Percentiles rank a stretch among this genome's conserved stretches.
phyloP scores from a whole-genome alignment of 495 filamentous ascomycete genomes.

The Penicillium mononematosum region DNA sequence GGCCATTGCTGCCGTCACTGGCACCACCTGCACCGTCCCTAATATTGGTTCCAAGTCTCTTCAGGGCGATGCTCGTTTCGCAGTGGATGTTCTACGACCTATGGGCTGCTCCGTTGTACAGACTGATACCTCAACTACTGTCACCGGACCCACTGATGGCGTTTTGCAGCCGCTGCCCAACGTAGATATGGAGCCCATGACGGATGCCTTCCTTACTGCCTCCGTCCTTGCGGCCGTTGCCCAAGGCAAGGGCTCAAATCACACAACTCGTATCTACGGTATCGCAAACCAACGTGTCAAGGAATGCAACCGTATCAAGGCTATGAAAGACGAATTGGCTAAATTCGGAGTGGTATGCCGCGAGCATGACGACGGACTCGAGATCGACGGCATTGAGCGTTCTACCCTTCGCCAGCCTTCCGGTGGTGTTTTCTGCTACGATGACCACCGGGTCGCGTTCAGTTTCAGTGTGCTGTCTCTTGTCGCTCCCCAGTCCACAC shows the following conservation, averaged over 20 bases:
- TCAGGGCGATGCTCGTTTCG: constrained; percentile 95
- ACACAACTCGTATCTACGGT: constrained; percentile 80
- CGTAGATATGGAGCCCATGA: constrained; percentile 99
- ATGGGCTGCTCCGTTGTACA: constrained; percentile 95
- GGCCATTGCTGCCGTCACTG: constrained; percentile 90
- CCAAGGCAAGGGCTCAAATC: constrained; percentile 51
- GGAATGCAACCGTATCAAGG: constrained; percentile 94
- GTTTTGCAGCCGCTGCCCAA: constrained; percentile 66
- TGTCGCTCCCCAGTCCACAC: constrained; percentile 67
- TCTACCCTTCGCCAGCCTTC: constrained; percentile 58
- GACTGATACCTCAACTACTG: constrained; percentile 82
- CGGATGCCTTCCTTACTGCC: constrained; percentile 94
- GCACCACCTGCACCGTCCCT: constrained; percentile 90
- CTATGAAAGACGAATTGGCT: constrained; percentile 95
- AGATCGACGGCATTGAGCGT: constrained; percentile 69
- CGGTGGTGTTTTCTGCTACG: constrained; percentile 84
- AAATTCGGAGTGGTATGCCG: constrained; percentile 89
- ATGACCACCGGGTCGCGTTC: constrained; percentile 98
- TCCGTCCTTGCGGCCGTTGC: constrained; percentile 91
- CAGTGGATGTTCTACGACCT: constrained; percentile 80
- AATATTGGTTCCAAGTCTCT: constrained; percentile 91
- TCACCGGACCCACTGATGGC: constrained; percentile 79
- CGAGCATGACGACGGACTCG: constrained; percentile 90
- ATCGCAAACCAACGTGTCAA: constrained; percentile 99
- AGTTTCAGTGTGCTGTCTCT: constrained; percentile 91